Base-by-base conservation (phyloP, 371 early-diverging fungal species). In the Actinomortierella wolfii region DNA sequence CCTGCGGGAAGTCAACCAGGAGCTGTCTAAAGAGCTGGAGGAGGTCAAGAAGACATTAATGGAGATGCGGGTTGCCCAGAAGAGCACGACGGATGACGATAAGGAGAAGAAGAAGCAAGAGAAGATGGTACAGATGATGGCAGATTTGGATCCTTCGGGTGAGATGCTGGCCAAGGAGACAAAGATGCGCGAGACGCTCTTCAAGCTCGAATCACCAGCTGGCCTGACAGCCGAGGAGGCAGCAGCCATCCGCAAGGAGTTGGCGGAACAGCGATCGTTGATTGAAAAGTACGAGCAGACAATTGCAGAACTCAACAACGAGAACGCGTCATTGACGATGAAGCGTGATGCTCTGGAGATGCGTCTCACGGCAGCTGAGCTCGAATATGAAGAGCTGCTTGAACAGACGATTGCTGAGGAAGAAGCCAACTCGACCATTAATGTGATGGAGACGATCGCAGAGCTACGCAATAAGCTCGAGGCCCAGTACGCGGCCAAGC, bases 371-470 rank as follows among this genome's bases (percentile, higher is more conserved):
- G 76, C 82, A 9, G 79, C 96, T 26, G 92, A 95, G 73, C 68
- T 83, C 29, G 97, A 97, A 76, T 97, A 95, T 71, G 94, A 94
- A 63, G 95, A 96, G 74, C 78, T 96, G 59, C 68, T 97, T n/a
- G 95, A 96, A 66, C 92, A 92, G 81, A 92, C 96, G 5, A 95
- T 97, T 59, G 89, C 89, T 13, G 95, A 94, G 46, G 96, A 96
- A 68, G 94, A 94, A 66, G 87, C 85, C 56, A 83, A 87, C 56
- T 83, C 78, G 62, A 86, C 78, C 54, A 83, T 82, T 41, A 86
- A 92, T 54, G 82, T 90, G 51, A 80, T 83, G 17, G 89, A 86
- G 59, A 88, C 90, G 42, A 84, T 94, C 60, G 81, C 85, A 44
- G 93, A 94, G 48, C 80, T 95, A 41, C 91, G 89, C 79, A 77